Evolutionary conservation across 768 basidiomycete species (phyloP), one percentile per base, ranked within the genome.

Genomic region (Dictyophora rubrovolvata): DNA sequence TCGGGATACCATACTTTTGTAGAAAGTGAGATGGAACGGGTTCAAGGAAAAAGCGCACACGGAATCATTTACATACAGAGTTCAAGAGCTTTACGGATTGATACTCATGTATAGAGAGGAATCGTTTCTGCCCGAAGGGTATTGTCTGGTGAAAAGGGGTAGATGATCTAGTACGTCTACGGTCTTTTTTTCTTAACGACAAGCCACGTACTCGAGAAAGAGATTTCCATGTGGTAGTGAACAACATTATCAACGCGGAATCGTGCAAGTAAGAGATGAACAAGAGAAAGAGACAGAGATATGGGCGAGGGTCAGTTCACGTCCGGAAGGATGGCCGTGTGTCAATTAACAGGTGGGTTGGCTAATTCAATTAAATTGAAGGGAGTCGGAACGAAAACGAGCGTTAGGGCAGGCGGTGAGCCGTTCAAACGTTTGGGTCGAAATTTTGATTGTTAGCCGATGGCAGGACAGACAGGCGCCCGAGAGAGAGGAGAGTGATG

Each of bases 91-190:
- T 85, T 72, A 98, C 88, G 48, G 93, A 95, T 73, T 98, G 94
- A 76, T 96, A 91, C 75, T 99, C 96, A 74, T 99, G 96, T 67
- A 99, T 93, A 22, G 93, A 95, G 67, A 97, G 83, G 71, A 84
- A 88, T 63, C 93, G 89, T 75, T 79, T 89, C 81, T 94, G 93
- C 69, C 85, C 81, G 67, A 83, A 82, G 81, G 82, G 84, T 65
- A 77, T 80, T 70, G 76, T 73, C 87, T 89, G 66, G 33, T 61
- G 50, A 48, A 56, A 28, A 55, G 47, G 56, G 28, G 59, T 59
- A 23, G 58, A 61, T 61, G 52, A 28, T 23, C 63, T 18, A 60
- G 20, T 37, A 42, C 52, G 18, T 28, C 28, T 28, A 28, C 7
- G 28, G 28, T 28, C 28, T 28, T 33, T 36, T 18, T 23, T 5